phyloP scores from a whole-genome alignment of 371 early-diverging fungal genomes.

The Mucor ambiguus region DNA sequence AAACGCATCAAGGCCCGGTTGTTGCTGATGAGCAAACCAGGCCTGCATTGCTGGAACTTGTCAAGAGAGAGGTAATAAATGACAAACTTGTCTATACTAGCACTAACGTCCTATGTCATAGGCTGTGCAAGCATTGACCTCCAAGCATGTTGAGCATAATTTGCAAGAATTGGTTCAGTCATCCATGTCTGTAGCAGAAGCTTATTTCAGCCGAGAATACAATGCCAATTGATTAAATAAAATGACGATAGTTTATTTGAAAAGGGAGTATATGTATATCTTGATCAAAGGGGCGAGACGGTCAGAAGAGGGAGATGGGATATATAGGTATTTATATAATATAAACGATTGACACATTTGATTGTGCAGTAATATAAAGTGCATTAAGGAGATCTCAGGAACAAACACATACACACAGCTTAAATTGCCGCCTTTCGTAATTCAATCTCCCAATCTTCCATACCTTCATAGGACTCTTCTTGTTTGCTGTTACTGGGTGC shows the following conservation, averaged over 20 bases:
- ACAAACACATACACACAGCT: not conserved
- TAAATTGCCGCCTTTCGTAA: slow-evolving; percentile 35
- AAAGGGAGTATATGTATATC: not conserved
- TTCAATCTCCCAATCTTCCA: slow-evolving; percentile 52
- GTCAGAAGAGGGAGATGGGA: not conserved
- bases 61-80: slow-evolving; percentile 26
- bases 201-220: slow-evolving; percentile 31
- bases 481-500: not conserved
- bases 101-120: not conserved
- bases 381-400: not conserved
- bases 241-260: not conserved
- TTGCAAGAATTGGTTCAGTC: slow-evolving; percentile 13
- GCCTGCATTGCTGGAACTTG: slow-evolving; percentile 21
- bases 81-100: not conserved
- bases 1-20: slow-evolving; percentile 20
- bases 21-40: slow-evolving; percentile 32
- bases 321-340: not conserved
- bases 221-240: slow-evolving; percentile 13
- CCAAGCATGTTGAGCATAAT: slow-evolving; percentile 4
- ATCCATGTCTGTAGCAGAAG: slow-evolving; percentile 21
- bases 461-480: slow-evolving; percentile 30
- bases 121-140: slow-evolving; percentile 3
- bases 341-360: slow-evolving; percentile 6
- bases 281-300: not conserved
- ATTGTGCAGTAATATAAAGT: not conserved